Evolutionary conservation across 768 basidiomycete genomes (phyloP), one percentile per base, ranked within the genome.

Genomic region (Mycena kentingensis): DNA sequence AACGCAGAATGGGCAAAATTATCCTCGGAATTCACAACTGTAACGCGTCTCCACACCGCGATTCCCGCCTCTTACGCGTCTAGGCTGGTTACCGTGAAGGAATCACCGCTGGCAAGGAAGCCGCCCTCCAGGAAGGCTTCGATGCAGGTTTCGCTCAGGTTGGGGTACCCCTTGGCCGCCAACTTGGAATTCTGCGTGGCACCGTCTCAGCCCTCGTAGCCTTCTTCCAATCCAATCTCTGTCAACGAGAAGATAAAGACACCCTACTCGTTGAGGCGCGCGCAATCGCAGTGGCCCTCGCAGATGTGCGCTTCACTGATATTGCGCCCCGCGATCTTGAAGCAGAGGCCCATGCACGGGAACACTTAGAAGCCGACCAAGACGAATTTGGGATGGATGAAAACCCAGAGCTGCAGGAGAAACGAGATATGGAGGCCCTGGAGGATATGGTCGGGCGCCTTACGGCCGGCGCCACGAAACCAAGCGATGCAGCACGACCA

Each of bases 71-170:
- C 3, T 37, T 13, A 22, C 31, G 45, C 44, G 11, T 18, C 34
- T 60, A 97, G 96, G 84, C 84, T 16, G 96, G 96, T 2, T 98
- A 98, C 64, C 84, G 96, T n/a, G 95, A 98, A 71, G 96, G 96
- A 5, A 96, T 98, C 61, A 89, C 86, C 0, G 84, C 87, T 4
- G 96, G 96, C 3, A 98, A 98, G 67, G 88, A 95, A 66, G 76
- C 80, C 0, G 85, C 85, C 2, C 77, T 98, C 2, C 96, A 99
- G 63, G 75, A 84, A 57, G 96, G 96, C 1, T 98, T 99, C 63
- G 92, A 99, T 68, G 73, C 77, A 3, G 93, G 91, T 2, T 98
- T 92, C 63, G 84, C 85, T 1, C 67, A 71, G 13, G 73, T 83
- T 10, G 91, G 93, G 1, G 84, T 78, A 2, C 88, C 90, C 0